Evolutionary conservation across 768 basidiomycete species (phyloP).

Genomic region (Termitomyces sp.): DNA sequence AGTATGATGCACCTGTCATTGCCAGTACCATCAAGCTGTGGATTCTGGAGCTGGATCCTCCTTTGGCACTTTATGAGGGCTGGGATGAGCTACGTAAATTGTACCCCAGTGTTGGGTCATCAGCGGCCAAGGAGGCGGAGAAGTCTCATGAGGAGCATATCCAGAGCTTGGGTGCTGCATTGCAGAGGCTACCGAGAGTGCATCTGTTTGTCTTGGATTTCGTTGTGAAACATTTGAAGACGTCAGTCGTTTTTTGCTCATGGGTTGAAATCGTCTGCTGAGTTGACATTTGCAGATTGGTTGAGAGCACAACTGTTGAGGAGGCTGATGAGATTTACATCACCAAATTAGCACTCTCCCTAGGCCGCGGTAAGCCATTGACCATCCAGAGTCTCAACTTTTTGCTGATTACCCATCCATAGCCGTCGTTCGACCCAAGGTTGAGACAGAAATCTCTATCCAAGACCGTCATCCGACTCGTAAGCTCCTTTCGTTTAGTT

Average conservation of each 20-base stretch:
- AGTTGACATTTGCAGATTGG: conserved; percentile 46
- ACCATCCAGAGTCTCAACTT: background rate
- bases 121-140: conserved; percentile 49
- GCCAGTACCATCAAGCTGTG: conserved; percentile 87
- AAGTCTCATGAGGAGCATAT: conserved; percentile 58
- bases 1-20: conserved; percentile 84
- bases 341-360: conserved; percentile 82
- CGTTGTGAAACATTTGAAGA: conserved; percentile 72
- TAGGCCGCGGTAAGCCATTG: conserved; percentile 73
- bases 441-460: conserved; percentile 81
- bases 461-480: conserved; percentile 87
- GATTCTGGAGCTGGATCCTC: conserved; percentile 89
- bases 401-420: conserved; percentile 5
- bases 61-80: conserved; percentile 79
- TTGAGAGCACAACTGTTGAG: conserved; percentile 64
- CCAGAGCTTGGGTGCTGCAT: conserved; percentile 55
- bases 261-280: background rate
- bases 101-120: conserved; percentile 75
- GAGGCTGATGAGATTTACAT: conserved; percentile 80
- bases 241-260: conserved; percentile 40
- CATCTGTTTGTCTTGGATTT: conserved; percentile 81
- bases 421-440: conserved; percentile 82
- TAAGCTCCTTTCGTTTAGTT: conserved; percentile 30
- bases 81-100: conserved; percentile 90
- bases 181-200: conserved; percentile 73